Base-by-base conservation (phyloP, 495 filamentous ascomycete species). In the Aspergillus hancockii region DNA sequence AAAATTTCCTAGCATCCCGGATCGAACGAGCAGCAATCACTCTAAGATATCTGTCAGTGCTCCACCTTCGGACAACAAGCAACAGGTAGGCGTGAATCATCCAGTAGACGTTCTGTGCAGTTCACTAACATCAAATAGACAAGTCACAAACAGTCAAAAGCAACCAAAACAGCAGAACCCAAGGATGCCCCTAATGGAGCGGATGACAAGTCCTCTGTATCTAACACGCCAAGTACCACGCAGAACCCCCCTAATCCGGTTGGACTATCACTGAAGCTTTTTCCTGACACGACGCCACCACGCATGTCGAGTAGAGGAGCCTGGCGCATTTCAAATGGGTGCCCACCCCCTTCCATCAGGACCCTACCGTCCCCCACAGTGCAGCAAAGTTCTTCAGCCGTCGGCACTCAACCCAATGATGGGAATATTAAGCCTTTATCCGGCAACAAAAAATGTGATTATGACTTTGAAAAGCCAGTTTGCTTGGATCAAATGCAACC, bases 241-340 rank as follows among this genome's bases (percentile, higher is more conserved):
- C 49, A 65, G 50, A 43, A 43, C 53, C 2, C 40, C 36, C 45
- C 55, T 25, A 36, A 59, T 54, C 51, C 61, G 19, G 36, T 67
- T 1, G 59, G 67, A n/a, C 69, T 60, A 3, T 55, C 70, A 0
- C 55, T 78, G 54, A 78, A 76, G 43, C 66, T 78, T 14, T 78
- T 78, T 55, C 75, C 75, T 28, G 67, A 74, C 53, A 64, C 74
- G 4, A 61, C 67, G 41, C 67, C 73, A 8, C 67, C 73, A n/a
- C 71, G 72, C 12, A 59, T 67, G 8, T 71, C 73, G 4, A 75
- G 70, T 46, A 72, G 61, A 36, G 64, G 54, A 22, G 68, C 69
- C 8, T 63, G 63, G 60, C 66, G 72, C 32, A 57, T 70, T n/a
- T 71, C 72, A 8, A 55, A 38, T 21, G 38, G 31, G 23, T 59